Conservation (phyloP, 164 flowering plant genomes). For the Chimonanthus salicifolius region DNA sequence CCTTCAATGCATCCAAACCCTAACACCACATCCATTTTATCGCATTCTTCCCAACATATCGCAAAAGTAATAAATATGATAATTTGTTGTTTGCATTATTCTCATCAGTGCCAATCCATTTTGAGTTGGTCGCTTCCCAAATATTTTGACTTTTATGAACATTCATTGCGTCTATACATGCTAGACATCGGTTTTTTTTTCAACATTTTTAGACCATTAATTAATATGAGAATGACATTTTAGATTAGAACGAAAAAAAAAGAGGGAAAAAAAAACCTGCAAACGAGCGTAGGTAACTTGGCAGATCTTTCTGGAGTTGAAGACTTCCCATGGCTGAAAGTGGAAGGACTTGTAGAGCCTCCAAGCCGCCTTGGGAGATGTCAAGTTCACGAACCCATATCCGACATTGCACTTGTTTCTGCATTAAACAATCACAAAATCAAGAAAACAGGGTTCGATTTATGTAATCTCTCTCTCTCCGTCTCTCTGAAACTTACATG, state of each 20-base stretch:
- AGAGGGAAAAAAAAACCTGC: conserved; percentile 42
- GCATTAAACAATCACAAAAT: conserved; percentile 1
- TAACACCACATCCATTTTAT: conserved; percentile 5
- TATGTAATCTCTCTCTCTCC: neutral
- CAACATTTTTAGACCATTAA: no score
- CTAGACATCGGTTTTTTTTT: no score
- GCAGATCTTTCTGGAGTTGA: conserved; percentile 88
- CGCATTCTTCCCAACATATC: no score
- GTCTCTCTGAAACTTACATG: conserved; percentile 35
- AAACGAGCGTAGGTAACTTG: conserved; percentile 85
- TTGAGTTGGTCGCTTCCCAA: no score
- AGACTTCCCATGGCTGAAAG: conserved; percentile 79
- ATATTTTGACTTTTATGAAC: no score
- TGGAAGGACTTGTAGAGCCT: conserved; percentile 86
- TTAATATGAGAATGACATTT: neutral
- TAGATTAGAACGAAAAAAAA: neutral
- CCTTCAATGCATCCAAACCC: conserved; percentile 88
- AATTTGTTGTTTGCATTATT: no score
- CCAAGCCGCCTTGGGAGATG: conserved; percentile 74
- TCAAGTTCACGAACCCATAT: conserved; percentile 93
- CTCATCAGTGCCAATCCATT: no score
- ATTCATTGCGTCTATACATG: no score
- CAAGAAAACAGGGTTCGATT: neutral
- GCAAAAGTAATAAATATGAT: no score
- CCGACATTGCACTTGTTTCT: conserved; percentile 99